Evolutionary conservation across 148 eudicot species (phyloP).

Genomic region (Amaranthus cruentus): DNA sequence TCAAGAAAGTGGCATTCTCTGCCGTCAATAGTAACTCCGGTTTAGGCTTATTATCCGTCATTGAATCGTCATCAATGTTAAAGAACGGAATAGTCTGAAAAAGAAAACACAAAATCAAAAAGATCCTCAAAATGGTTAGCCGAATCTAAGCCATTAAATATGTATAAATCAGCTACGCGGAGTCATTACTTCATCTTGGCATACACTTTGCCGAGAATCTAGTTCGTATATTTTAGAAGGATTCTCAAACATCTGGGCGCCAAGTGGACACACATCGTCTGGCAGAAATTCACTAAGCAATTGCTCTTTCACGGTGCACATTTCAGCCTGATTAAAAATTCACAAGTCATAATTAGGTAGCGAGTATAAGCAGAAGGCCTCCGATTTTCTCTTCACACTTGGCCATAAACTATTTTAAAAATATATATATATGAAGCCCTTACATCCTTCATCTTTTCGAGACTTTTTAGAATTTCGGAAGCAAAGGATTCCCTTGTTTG

Average conservation of each 20-base stretch:
- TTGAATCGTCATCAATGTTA: slow-evolving; percentile 46
- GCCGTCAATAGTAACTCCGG: slow-evolving; percentile 34
- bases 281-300: slow-evolving; percentile 74
- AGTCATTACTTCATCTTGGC: slow-evolving; percentile 55
- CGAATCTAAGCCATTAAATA: background rate
- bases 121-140: background rate
- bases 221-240: slow-evolving; percentile 31
- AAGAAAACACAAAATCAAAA: slow-evolving; percentile 5
- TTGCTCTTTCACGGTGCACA: slow-evolving; percentile 49
- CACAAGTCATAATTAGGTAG: slow-evolving; percentile 12
- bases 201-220: slow-evolving; percentile 31
- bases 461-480: slow-evolving; percentile 53
- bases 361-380: background rate
- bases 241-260: slow-evolving; percentile 45
- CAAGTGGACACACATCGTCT: slow-evolving; percentile 70
- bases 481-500: slow-evolving; percentile 65
- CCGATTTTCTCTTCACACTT: background rate
- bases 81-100: slow-evolving; percentile 46
- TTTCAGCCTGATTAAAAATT: slow-evolving; percentile 50
- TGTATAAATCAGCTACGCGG: background rate
- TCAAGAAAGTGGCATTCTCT: slow-evolving; percentile 47
- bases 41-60: slow-evolving; percentile 35
- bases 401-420: too few species aligned
- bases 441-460: slow-evolving; percentile 58
- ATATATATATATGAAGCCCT: background rate